Base-by-base conservation (phyloP, 108 stramenopile species). In the Chaetoceros tenuissimus region DNA sequence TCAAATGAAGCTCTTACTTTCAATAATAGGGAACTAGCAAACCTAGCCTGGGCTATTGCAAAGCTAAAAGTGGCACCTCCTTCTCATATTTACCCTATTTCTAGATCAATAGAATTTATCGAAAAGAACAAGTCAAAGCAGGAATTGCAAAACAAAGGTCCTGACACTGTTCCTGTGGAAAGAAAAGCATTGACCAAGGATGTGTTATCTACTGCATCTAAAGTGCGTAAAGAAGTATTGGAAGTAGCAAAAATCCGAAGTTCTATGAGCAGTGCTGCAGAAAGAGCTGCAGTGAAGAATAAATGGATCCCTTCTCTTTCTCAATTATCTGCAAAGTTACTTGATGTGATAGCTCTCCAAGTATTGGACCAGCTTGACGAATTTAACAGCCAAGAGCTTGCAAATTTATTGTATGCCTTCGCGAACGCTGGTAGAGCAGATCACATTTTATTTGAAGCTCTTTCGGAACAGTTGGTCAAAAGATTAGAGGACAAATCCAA, bases 1-100 rank as follows among this genome's bases (percentile, higher is more conserved):
- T 16, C 60, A 3, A 53, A n/a, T 3, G n/a, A 50, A 2, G 56
- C 67, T 10, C 60, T 68, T 7, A 26, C 3, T 40, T 85, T 91
- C 77, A 54, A 59, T 18, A 61, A 73, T 20, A 57, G 85, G 8
- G 85, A 91, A 63, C 61, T 82, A 51, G 73, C 83, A 51, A 91
- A 91, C 52, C 69, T 82, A 47, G 81, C 66, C 23, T 91, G 89
- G 89, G 89, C 79, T 24, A 57, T 91, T 27, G 84, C 89, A 21
- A 91, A 91, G 56, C 60, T 91, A 19, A 66, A 74, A 10, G 50
- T 90, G 31, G 69, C 62, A 19, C 87, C 87, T 8, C 87, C 87
- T 16, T 43, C 40, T 26, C 63, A 43, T 0, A 78, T 71, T 0
- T 59, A 77, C 54, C 72, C 79, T 7, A 24, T 88, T 24, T 75